phyloP scores from a whole-genome alignment of 768 basidiomycete genomes.

The Kwoniella sp. region DNA sequence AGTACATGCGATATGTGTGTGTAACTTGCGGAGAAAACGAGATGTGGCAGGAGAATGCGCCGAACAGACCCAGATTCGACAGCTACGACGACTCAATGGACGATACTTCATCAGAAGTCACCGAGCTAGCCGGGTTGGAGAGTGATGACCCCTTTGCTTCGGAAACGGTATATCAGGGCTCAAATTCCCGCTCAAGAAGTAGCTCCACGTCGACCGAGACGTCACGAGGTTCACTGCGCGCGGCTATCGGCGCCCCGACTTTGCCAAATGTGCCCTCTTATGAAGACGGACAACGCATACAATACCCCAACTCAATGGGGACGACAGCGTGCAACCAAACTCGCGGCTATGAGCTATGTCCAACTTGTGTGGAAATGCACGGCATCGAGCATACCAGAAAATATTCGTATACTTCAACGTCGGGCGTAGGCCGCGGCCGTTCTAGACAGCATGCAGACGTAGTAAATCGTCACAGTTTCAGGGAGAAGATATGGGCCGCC shows the following conservation, averaged over 20 bases:
- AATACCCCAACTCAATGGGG: not conserved
- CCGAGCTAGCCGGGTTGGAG: constrained; percentile 9
- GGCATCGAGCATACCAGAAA: constrained; percentile 72
- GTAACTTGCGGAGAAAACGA: constrained; percentile 78
- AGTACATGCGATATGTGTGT: constrained; percentile 87
- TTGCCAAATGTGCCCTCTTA: constrained; percentile 10
- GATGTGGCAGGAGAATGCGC: constrained; percentile 44
- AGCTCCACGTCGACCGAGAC: not conserved
- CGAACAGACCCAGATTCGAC: constrained; percentile 21
- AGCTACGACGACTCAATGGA: constrained; percentile 17
- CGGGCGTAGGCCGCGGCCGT: constrained; percentile 1
- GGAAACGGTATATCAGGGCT: constrained; percentile 27
- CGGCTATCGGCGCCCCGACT: not conserved
- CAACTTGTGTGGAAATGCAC: constrained; percentile 72
- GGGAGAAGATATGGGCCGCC: constrained; percentile 82
- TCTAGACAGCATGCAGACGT: constrained; percentile 60
- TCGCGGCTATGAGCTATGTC: constrained; percentile 82
- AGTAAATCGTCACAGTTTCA: constrained; percentile 69
- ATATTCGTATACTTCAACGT: constrained; percentile 9
- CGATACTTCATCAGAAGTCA: constrained; percentile 25
- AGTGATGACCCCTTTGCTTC: constrained; percentile 19
- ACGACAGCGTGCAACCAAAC: not conserved
- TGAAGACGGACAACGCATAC: constrained; percentile 1
- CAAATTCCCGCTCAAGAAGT: not conserved
- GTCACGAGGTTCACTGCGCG: constrained; percentile 3